These are phyloP conservation scores for Phanerochaete sordida DNA, from an alignment of 768 basidiomycete genomes.

Conservation along the genomic window DNA sequence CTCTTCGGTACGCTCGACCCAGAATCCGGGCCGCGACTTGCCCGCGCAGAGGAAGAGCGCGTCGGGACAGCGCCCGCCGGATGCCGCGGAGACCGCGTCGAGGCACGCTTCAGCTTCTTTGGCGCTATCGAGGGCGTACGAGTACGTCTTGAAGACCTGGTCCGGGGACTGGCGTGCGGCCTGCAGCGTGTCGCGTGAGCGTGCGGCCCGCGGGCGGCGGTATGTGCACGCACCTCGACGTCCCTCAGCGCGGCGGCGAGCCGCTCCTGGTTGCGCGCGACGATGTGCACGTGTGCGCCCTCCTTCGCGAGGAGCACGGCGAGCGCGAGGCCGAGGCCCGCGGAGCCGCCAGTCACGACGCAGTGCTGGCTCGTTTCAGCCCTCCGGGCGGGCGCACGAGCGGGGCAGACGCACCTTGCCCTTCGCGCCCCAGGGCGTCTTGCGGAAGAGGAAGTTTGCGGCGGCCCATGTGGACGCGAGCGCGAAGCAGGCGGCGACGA, in stretches of 20 bases:
- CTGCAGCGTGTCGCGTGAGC: conserved; percentile 29
- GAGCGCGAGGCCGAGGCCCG: conserved; percentile 76
- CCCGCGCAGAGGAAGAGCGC: conserved; percentile 82
- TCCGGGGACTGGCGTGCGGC: conserved; percentile 45
- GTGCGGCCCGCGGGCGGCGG: background rate
- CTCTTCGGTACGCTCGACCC: conserved; percentile 63
- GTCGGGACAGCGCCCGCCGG: conserved; percentile 63
- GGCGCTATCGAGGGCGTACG: conserved; percentile 58
- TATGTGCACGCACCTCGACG: conserved; percentile 53
- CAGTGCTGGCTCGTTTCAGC: conserved; percentile 52
- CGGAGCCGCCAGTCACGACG: conserved; percentile 82
- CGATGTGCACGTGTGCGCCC: conserved; percentile 84
- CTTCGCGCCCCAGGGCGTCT: conserved; percentile 25
- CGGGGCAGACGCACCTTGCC: conserved; percentile 4
- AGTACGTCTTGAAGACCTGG: conserved; percentile 64
- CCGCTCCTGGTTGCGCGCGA: conserved; percentile 68
- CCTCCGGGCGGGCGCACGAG: background rate
- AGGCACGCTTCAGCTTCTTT: conserved; percentile 58
- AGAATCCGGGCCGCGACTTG: conserved; percentile 63
- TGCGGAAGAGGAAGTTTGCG: conserved; percentile 18
- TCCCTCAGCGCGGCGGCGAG: conserved; percentile 55
- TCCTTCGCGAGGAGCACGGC: conserved; percentile 59
- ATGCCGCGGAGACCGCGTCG: conserved; percentile 49
- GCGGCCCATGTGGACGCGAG: conserved; percentile 6
- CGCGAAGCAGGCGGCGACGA: conserved; percentile 4